These are phyloP conservation scores for Pichiaceae sp. DNA, from an alignment of 1,139 yeast genomes.

Conservation along the genomic window DNA sequence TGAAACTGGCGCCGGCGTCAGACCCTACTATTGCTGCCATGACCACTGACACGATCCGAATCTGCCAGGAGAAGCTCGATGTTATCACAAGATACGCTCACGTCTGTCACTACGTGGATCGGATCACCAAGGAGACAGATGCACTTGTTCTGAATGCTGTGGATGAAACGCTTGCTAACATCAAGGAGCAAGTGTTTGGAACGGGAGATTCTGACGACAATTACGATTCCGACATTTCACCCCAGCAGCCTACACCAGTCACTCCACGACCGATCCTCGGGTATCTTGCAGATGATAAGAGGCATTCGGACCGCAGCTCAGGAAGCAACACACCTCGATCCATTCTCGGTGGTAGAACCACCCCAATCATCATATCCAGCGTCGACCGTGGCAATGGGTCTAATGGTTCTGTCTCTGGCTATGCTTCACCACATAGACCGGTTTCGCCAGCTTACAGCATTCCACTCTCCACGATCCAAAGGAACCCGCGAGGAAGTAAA, in stretches of 20 bases:
- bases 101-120: conserved; percentile 69
- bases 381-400: not conserved
- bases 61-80: conserved; percentile 63
- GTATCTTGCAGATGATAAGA: not conserved
- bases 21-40: conserved; percentile 59
- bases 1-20: conserved; percentile 49
- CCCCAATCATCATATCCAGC: not conserved
- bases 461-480: conserved; percentile 48
- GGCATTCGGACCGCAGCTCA: not conserved
- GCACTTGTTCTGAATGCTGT: conserved; percentile 59
- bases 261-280: not conserved
- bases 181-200: conserved; percentile 32
- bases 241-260: conserved; percentile 1
- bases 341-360: not conserved
- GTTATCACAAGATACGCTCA: conserved; percentile 71
- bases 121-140: conserved; percentile 77
- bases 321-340: conserved; percentile 24
- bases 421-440: conserved; percentile 34
- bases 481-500: conserved; percentile 28
- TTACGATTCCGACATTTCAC: conserved; percentile 3
- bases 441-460: conserved; percentile 44
- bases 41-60: conserved; percentile 57
- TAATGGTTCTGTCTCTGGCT: not conserved
- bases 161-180: conserved; percentile 50
- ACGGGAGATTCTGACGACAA: conserved; percentile 17